Conservation (phyloP, 768 basidiomycete genomes). For the Naganishia kalamii region DNA sequence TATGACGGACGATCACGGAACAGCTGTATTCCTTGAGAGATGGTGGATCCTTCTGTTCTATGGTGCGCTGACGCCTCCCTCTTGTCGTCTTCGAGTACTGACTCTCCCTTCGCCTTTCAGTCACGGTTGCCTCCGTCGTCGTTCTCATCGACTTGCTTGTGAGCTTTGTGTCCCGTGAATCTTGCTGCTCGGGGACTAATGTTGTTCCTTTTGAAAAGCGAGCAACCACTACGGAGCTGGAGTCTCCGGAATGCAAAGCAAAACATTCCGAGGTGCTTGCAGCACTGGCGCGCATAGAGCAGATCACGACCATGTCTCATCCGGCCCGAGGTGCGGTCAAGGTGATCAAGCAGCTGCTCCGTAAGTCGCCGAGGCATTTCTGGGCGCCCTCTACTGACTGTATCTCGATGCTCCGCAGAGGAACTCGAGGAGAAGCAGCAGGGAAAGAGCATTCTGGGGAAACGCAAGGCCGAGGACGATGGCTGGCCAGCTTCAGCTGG, state of each 20-base stretch:
- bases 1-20: constrained; percentile 40
- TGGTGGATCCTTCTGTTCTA: constrained; percentile 47
- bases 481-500: constrained; percentile 28
- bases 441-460: constrained; percentile 33
- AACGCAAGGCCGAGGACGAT: constrained; percentile 30
- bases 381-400: too few relatives aligned
- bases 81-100: background rate
- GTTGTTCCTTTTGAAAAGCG: constrained; percentile 17
- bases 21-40: constrained; percentile 44
- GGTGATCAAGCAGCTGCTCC: constrained; percentile 44
- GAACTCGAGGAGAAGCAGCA: constrained; percentile 42
- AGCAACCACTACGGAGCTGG: constrained; percentile 31
- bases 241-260: constrained; percentile 32
- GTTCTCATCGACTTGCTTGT: constrained; percentile 46
- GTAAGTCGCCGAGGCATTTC: constrained; percentile 23
- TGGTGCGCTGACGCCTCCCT: constrained; percentile 26
- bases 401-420: too few relatives aligned
- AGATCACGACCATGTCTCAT: constrained; percentile 42
- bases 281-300: constrained; percentile 41
- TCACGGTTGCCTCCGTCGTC: constrained; percentile 43
- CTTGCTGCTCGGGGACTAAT: background rate
- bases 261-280: constrained; percentile 42
- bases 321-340: constrained; percentile 42
- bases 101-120: constrained; percentile 16
- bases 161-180: constrained; percentile 10